Evolutionary conservation across 1,284 basidiomycete genomes (phyloP), one percentile per base, ranked within the genome.

Genomic region (Pseudomicrostroma phylloplanum): DNA sequence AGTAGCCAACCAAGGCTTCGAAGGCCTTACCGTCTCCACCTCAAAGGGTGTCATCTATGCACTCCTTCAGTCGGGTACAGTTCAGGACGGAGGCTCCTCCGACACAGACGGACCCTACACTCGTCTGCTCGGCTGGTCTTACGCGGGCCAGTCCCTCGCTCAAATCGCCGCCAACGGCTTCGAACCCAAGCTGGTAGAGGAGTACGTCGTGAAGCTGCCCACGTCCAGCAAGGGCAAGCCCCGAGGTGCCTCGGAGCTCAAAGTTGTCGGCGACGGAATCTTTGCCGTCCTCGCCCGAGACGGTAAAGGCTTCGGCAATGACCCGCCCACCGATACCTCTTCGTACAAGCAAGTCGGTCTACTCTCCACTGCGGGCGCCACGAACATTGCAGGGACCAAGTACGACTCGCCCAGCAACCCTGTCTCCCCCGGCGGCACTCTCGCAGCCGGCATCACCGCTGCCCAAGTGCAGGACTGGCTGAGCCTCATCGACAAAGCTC

Each of bases 171-270:
- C 61, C 62, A 65, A 69, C 57, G 62, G 64, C 42, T 66, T 62
- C 13, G 63, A 62, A 0, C 60, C 66, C 19, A 55, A 60, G n/a
- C 17, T 48, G 8, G 57, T 69, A n/a, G 61, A 63, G 26, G 86
- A 88, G 78, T 88, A 84, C 82, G 83, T 86, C 23, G 85, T 87
- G 19, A 85, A 84, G 12, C 81, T 87, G 2, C 87, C 87, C 0
- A 79, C 81, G 55, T 84, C 81, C 69, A 80, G 78, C 19, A 85
- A 85, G 61, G 82, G 81, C 17, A 86, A 86, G 55, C 84, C 84
- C 11, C 67, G 77, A 56, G 83, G 81, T 8, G 80, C 82, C 53
- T 87, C 84, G 66, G 87, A 88, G 73, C 80, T 88, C 51, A 83
- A 85, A 64, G 86, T 84, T 67, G 81, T 88, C 36, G 81, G 81